Percentiles rank a stretch among this genome's conserved stretches.
Conservation (phyloP, 331 rosid genomes). For the Quercus phellos region DNA sequence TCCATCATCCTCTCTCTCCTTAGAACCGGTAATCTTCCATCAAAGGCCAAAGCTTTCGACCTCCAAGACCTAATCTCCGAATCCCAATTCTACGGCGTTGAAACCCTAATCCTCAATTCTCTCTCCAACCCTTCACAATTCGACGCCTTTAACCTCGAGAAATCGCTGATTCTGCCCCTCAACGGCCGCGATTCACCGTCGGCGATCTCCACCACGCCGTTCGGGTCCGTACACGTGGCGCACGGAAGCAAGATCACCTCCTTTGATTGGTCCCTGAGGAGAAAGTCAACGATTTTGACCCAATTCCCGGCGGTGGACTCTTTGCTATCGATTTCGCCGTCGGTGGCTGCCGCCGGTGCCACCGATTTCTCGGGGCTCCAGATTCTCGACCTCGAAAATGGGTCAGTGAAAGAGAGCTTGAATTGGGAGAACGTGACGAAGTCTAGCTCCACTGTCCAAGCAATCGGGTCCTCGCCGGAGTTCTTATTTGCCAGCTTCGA, state of each 20-base stretch:
- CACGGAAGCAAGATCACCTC: constrained; percentile 92
- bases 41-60: constrained; percentile 68
- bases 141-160: constrained; percentile 81
- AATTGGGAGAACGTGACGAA: constrained; percentile 83
- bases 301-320: constrained; percentile 87
- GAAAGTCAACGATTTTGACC: constrained; percentile 72
- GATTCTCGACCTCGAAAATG: constrained; percentile 59
- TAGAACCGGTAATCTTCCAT: constrained; percentile 79
- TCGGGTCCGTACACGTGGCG: constrained; percentile 70
- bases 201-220: constrained; percentile 50
- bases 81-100: constrained; percentile 73
- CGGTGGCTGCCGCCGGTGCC: constrained; percentile 77
- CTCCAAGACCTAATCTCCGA: constrained; percentile 71
- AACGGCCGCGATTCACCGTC: constrained; percentile 83
- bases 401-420: constrained; percentile 46
- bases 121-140: constrained; percentile 72
- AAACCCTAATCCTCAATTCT: constrained; percentile 49
- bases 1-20: constrained; percentile 83
- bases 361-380: constrained; percentile 86
- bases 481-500: constrained; percentile 76
- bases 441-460: constrained; percentile 86
- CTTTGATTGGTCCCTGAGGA: constrained; percentile 82
- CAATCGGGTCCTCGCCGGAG: constrained; percentile 63
- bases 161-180: constrained; percentile 45
- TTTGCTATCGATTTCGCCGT: constrained; percentile 57